These are phyloP conservation scores for Candida sanyaensis DNA, from an alignment of 1,139 yeast genomes.

Conservation along the genomic window DNA sequence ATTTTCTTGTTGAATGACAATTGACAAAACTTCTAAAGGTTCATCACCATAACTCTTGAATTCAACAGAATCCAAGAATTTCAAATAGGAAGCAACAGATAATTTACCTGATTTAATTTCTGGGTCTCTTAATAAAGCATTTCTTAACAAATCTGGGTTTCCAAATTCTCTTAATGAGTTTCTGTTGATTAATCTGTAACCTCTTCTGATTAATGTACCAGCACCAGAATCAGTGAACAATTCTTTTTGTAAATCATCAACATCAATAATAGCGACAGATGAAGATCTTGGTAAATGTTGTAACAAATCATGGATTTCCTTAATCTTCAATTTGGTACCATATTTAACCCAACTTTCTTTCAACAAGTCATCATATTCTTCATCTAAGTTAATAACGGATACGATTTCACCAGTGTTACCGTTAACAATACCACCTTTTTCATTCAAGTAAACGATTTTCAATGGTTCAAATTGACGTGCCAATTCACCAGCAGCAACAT, in stretches of 20 bases:
- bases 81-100: constrained; percentile 82
- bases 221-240: constrained; percentile 98
- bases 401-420: constrained; percentile 91
- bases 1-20: constrained; percentile 52
- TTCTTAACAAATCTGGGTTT: constrained; percentile 72
- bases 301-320: constrained; percentile 91
- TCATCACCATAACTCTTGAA: constrained; percentile 94
- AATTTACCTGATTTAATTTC: constrained; percentile 70
- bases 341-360: constrained; percentile 98
- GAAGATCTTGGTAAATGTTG: constrained; percentile 95
- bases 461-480: constrained; percentile 97
- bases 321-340: constrained; percentile 95
- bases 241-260: constrained; percentile 93
- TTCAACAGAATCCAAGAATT: constrained; percentile 58
- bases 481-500: constrained; percentile 97
- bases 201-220: constrained; percentile 96
- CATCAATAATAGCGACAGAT: constrained; percentile 95
- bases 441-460: constrained; percentile 93
- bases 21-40: constrained; percentile 91
- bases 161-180: constrained; percentile 71
- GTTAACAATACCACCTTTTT: constrained; percentile 95
- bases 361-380: constrained; percentile 88
- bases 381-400: constrained; percentile 88
- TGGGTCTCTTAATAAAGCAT: constrained; percentile 75
- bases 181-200: constrained; percentile 81